Base-by-base conservation (phyloP, 495 filamentous ascomycete species). In the Penicillium egyptiacum region DNA sequence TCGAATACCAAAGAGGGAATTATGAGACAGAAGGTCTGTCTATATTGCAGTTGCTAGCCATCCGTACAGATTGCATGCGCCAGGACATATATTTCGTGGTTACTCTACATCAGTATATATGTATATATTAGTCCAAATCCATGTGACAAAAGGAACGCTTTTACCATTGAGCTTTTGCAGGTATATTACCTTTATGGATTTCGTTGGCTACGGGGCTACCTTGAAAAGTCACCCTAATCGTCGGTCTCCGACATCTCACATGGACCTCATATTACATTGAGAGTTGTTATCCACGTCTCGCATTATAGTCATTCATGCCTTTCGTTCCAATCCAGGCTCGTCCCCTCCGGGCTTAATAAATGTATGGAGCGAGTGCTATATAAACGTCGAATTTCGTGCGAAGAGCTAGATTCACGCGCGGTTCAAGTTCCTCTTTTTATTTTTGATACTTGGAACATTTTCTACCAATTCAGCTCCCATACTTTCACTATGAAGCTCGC, bases 401-500 rank as follows among this genome's bases (percentile, higher is more conserved):
- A 37, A 37, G 14, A 2, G 14, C 3, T 6, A 30, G 9, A 11
- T 11, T 30, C 28, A 11, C 9, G 28, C 28, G 28, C 28, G 6
- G 1, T 37, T 16, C 6, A 37, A 37, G 16, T 8, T 16, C 5
- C 5, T 3, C 16, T 39, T 39, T 17, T 14, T 3, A 0, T 55
- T 30, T 31, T 48, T 12, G 48, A 42, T 46, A 19, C 30, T 31
- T 43, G 26, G 20, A 45, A 46, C 4, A 3, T 53, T 51, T 20
- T 28, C 10, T 22, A 28, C 46, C 23, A 22, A 40, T 10, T 59
- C 56, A 4, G 23, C 54, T 14, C 65, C 61, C 55, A 59, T 67
- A 42, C 65, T 62, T 17, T 66, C 68, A 64, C 20, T 8, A 74
- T 74, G 68, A 72, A 68, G 59, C 59, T 68, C 51, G 59, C 59